Conservation (phyloP, 176 grass and related monocot species). For the Microstegium vimineum region DNA sequence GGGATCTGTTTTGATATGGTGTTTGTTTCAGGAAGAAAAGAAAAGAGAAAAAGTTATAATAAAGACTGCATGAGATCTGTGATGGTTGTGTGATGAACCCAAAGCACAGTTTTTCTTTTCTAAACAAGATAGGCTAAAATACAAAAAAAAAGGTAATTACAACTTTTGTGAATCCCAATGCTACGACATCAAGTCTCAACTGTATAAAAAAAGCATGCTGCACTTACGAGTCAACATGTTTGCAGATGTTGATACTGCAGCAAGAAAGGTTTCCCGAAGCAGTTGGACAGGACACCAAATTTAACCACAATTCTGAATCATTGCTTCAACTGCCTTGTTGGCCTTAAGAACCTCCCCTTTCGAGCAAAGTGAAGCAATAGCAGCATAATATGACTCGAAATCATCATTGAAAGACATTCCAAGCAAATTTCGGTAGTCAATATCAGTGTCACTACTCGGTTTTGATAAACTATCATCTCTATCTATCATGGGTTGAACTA, state of each 20-base stretch:
- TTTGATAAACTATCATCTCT: constrained; percentile 33
- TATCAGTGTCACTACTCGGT: constrained; percentile 25
- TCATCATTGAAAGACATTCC: constrained; percentile 53
- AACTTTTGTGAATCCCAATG: constrained; percentile 12
- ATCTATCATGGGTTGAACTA: constrained; percentile 25
- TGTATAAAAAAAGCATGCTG: constrained; percentile 4
- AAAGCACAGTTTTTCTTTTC: background rate
- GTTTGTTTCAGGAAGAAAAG: background rate
- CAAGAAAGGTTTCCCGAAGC: constrained; percentile 1
- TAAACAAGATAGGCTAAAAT: background rate
- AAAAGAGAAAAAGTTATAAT: constrained; percentile 8
- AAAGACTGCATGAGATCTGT: background rate
- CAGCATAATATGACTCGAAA: constrained; percentile 76
- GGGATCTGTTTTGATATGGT: background rate
- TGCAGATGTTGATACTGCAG: constrained; percentile 7
- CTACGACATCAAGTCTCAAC: constrained; percentile 1
- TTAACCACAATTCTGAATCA: constrained; percentile 75
- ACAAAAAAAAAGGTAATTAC: background rate
- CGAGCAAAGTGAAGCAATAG: constrained; percentile 63
- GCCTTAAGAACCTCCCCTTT: constrained; percentile 70
- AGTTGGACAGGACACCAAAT: constrained; percentile 16
- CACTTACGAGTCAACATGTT: constrained; percentile 23
- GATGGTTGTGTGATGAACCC: background rate
- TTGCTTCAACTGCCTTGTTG: constrained; percentile 61
- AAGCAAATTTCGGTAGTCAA: constrained; percentile 41